Base-by-base conservation (phyloP, 2,329 filamentous ascomycete genomes). In the Metarhizium anisopliae region DNA sequence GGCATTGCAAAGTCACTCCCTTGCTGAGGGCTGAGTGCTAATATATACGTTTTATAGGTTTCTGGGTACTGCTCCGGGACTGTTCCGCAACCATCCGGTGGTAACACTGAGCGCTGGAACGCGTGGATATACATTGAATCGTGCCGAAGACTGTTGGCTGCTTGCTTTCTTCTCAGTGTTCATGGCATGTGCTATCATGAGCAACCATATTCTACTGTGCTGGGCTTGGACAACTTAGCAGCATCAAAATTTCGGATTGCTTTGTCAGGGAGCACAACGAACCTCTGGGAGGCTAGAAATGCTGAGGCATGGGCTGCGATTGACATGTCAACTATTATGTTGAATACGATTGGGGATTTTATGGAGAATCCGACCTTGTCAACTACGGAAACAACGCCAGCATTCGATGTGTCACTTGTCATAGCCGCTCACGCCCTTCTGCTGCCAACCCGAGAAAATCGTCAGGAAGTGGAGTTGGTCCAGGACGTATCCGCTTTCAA, bases 131-230 rank as follows among this genome's bases (percentile, higher is more conserved):
- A 77, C 50, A 66, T 68, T 52, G 82, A 85, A 66, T 71, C 77
- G 7, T 72, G 71, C 55, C 76, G 79, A 55, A 76, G 82, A 47
- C 72, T 84, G 32, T 68, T 82, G n/a, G 72, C 77, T 38, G 76
- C 75, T 14, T 84, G 79, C 67, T 82, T 83, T 65, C 67, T 82
- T 54, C 69, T 81, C 55, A 81, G 84, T 63, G 71, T 77, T 6
- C 81, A 83, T 58, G 74, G 78, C 62, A 75, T 78, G 59, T 70
- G 77, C 59, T 83, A 80, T 61, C 73, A 79, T 53, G 77, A 84
- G 65, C 77, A 79, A 59, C 71, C 70, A 18, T 67, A 69, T 42
- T 66, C 68, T 30, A 47, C 56, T 1, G 54, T 64, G 11, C 64
- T 67, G 36, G 70, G 70, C 47, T 67, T 76, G 60, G 68, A 76